phyloP scores from a whole-genome alignment of 192 early-diverging fungal species.

The Coemansia sp. region DNA sequence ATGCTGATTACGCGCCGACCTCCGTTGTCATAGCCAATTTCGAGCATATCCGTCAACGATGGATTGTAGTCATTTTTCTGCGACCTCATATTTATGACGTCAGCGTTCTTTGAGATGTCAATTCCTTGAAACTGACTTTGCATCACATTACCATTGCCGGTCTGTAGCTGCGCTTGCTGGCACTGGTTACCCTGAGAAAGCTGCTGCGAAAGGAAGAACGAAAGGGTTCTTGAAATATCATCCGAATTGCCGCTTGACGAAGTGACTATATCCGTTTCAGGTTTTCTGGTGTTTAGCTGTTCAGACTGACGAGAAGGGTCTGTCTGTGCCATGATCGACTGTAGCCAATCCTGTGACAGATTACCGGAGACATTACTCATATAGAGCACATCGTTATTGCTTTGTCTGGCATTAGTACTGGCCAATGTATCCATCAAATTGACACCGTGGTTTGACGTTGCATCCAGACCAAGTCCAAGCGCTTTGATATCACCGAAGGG shows the following conservation, averaged over 20 bases:
- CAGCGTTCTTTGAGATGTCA: neutral
- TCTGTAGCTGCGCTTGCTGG: neutral
- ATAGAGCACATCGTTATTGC: neutral
- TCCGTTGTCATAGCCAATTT: constrained; percentile 35
- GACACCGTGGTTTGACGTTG: neutral
- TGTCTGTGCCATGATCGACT: constrained; percentile 27
- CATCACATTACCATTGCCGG: neutral
- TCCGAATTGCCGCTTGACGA: constrained; percentile 39
- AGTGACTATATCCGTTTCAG: neutral
- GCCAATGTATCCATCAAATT: neutral
- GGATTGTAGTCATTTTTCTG: constrained; percentile 2
- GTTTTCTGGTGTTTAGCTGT: neutral
- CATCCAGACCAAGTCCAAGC: constrained; percentile 9
- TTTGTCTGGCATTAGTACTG: neutral
- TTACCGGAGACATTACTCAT: constrained; percentile 3
- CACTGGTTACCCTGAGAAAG: constrained; percentile 7
- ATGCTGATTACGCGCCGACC: constrained; percentile 46
- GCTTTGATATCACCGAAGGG: neutral
- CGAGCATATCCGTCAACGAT: constrained; percentile 29
- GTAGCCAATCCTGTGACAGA: constrained; percentile 30
- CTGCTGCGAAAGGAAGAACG: constrained; percentile 36
- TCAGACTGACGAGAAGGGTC: neutral
- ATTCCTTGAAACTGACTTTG: neutral
- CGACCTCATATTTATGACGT: neutral
- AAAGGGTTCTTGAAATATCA: constrained; percentile 40